Conservation (phyloP, 2,329 filamentous ascomycete genomes). For the Domatiomyces catenatus region DNA sequence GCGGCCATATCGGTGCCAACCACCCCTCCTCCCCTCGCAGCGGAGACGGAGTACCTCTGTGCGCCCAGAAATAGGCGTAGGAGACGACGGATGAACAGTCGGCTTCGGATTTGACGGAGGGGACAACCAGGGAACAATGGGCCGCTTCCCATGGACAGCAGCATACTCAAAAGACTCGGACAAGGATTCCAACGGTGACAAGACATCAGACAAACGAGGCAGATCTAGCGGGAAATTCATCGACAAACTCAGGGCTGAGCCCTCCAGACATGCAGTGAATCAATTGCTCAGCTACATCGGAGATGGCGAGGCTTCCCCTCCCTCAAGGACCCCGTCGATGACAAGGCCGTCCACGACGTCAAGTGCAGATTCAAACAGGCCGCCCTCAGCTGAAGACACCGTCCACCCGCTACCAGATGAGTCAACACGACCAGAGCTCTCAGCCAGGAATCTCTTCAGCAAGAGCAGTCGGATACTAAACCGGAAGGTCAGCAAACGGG, state of each 20-base stretch:
- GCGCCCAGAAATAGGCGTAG: background rate
- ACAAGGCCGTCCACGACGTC: conserved; percentile 12
- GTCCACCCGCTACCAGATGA: conserved; percentile 3
- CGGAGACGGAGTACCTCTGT: background rate
- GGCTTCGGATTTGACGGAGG: background rate
- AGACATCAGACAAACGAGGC: conserved; percentile 11
- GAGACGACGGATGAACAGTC: background rate
- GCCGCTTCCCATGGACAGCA: conserved; percentile 13
- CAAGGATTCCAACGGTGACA: conserved; percentile 10
- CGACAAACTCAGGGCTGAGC: conserved; percentile 5
- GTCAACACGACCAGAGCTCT: conserved; percentile 8
- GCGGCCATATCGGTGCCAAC: background rate
- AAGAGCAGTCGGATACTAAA: conserved; percentile 33
- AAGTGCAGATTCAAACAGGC: conserved; percentile 7
- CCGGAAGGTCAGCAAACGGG: conserved; percentile 33
- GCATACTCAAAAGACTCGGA: conserved; percentile 10
- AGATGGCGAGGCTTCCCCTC: conserved; percentile 4
- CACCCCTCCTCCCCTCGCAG: background rate
- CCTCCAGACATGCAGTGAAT: conserved; percentile 10
- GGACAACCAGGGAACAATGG: conserved; percentile 4
- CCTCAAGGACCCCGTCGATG: conserved; percentile 1
- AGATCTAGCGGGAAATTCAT: background rate
- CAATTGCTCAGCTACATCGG: conserved; percentile 11
- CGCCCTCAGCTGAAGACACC: conserved; percentile 5
- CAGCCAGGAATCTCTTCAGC: conserved; percentile 27